Base-by-base conservation (phyloP, 2,329 filamentous ascomycete genomes). In the Alternaria tenuissima region DNA sequence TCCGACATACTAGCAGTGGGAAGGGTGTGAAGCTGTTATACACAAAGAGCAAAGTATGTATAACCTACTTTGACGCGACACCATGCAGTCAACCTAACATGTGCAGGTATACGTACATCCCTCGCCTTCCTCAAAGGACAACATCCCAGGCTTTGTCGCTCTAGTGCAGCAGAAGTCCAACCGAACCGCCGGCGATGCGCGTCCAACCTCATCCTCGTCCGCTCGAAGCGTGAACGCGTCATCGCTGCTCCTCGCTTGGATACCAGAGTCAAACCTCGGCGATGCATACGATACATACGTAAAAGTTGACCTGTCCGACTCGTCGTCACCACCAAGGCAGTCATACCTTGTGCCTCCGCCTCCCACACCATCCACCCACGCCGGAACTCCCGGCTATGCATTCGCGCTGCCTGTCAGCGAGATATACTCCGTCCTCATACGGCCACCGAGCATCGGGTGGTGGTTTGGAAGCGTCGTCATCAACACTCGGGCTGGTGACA, bases 401-500 rank as follows among this genome's bases (percentile, higher is more conserved):
- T 99, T 99, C 75, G 93, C 94, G 1, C 86, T 99, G 6, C 95
- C 95, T 1, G 86, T 98, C 30, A 92, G 88, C 67, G 91, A 94
- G 65, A 90, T 99, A 62, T 99, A 96, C 80, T 96, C 92, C 28
- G 84, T 99, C 5, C 85, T 97, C 7, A 89, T 99, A 39, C 88
- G 95, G 2, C 94, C 94, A 4, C 96, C 95, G 5, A 97, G 93
- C 76, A 81, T 97, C 7, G 96, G 95, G 16, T 99, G 95, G 96
- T 99, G 95, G 95, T 97, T 96, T 77, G 95, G 95, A 34, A 97
- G 93, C 64, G 81, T 99, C 28, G 90, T 99, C 58, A 92, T 99
- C 81, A 99, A 99, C 76, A 93, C 92, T 1, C 85, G 91, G 12
- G 89, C 91, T 0, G 96, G 96, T 4, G 94, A 98, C 76, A 95